Evolutionary conservation across 2,329 filamentous ascomycete genomes (phyloP).

Genomic region (Trichoderma asperellum): DNA sequence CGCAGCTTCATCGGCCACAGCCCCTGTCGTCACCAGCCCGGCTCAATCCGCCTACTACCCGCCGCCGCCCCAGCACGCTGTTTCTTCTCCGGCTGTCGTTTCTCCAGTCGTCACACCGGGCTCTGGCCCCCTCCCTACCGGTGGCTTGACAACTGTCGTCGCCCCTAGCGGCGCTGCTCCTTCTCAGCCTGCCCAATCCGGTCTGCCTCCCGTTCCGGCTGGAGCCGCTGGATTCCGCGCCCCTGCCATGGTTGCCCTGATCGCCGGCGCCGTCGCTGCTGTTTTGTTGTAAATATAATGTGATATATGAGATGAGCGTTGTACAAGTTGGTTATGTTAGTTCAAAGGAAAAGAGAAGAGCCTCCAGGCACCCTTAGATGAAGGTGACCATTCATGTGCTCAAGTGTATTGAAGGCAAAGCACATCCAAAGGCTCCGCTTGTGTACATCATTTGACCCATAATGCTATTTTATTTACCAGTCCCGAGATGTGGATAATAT

Average conservation of each 20-base stretch:
- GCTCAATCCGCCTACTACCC: constrained; percentile 21
- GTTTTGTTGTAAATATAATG: constrained; percentile 32
- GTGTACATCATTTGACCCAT: constrained; percentile 2
- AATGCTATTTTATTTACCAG: constrained; percentile 24
- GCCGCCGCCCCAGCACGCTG: constrained; percentile 16
- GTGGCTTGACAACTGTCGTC: constrained; percentile 28
- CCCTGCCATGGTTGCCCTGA: constrained; percentile 31
- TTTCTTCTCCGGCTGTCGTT: constrained; percentile 18
- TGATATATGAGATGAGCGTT: constrained; percentile 24
- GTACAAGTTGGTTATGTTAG: constrained; percentile 17
- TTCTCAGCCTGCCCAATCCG: constrained; percentile 12
- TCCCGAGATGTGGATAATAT: constrained; percentile 14
- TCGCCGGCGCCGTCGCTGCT: constrained; percentile 32
- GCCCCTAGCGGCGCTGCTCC: constrained; percentile 26
- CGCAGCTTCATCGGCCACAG: constrained; percentile 13
- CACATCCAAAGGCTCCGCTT: not conserved
- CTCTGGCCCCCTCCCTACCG: constrained; percentile 16
- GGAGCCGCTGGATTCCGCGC: constrained; percentile 31
- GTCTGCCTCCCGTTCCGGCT: constrained; percentile 30
- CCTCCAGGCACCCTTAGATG: constrained; percentile 12
- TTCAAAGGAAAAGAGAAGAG: constrained; percentile 2
- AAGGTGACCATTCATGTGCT: not conserved
- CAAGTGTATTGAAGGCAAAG: not conserved
- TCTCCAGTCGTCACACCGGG: constrained; percentile 13
- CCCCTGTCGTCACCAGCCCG: constrained; percentile 26